Conservation (phyloP, 1,139 yeast species). For the Nakaseomyces sp. region DNA sequence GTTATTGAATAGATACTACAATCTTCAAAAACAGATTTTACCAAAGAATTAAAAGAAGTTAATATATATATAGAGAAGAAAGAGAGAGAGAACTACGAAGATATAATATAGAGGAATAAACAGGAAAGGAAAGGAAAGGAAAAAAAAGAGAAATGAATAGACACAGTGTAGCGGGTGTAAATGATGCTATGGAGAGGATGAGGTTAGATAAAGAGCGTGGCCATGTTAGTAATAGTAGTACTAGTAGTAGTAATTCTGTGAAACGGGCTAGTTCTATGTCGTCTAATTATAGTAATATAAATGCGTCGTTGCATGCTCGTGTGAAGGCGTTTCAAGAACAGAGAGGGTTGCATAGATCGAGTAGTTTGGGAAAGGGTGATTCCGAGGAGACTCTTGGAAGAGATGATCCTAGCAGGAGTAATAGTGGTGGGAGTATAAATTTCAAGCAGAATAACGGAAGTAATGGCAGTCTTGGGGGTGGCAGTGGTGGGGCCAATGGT, state of each 20-base stretch:
- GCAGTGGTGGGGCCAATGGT: neutral
- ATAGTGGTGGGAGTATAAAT: slow-evolving; percentile 3
- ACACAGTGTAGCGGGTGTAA: slow-evolving; percentile 6
- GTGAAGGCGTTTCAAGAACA: slow-evolving; percentile 67
- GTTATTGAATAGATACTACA: no score
- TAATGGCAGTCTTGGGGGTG: neutral
- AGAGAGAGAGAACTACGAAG: no score
- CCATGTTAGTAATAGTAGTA: no score
- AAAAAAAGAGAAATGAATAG: slow-evolving; percentile 1
- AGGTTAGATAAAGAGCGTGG: neutral
- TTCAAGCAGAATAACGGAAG: neutral
- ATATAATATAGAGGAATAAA: neutral
- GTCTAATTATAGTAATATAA: slow-evolving; percentile 33
- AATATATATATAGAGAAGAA: no score
- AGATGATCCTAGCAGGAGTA: neutral
- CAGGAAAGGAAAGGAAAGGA: neutral
- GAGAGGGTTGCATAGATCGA: slow-evolving; percentile 38
- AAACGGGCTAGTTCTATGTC: slow-evolving; percentile 23
- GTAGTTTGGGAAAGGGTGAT: slow-evolving; percentile 9
- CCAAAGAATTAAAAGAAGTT: neutral
- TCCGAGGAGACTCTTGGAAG: neutral
- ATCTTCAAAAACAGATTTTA: no score
- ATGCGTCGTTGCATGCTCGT: slow-evolving; percentile 67
- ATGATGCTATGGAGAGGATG: slow-evolving; percentile 6
- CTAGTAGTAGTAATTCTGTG: slow-evolving; percentile 6